Base-by-base conservation (phyloP, 345 rosid genomes). In the Pelargonium nanum region DNA sequence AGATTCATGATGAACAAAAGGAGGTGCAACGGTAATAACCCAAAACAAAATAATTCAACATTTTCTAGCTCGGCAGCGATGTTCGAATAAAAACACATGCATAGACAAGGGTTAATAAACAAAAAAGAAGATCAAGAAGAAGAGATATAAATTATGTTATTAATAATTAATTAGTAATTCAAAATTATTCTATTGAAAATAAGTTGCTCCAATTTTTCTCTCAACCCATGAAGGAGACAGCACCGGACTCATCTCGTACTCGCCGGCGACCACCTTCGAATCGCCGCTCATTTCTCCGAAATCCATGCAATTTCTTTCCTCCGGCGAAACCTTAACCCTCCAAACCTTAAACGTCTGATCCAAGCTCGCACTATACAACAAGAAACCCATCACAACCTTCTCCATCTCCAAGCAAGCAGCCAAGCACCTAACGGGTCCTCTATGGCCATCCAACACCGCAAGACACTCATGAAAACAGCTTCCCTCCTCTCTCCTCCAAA, bases 401-500 rank as follows among this genome's bases (percentile, higher is more conserved):
- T 80, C 83, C 68, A 74, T 59, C 63, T 80, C 81, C 55, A 76
- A 34, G 44, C 77, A 75, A 34, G 76, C 81, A 19, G 76, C 74
- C 59, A 80, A 58, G 58, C 85, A 83, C 58, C 71, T 61, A 2
- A 77, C 81, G 0, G 83, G 84, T 6, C 84, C 84, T 64, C 79
- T 56, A 22, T 80, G 78, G 12, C 81, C 85, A 50, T 83, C 81
- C 55, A 80, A 51, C 5, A 80, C 81, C 0, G 78, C 83, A 22
- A 83, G 23, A 54, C 83, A 83, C 26, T 77, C 85, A 63, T 78
- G 87, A 16, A 75, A 74, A 52, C 71, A 77, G 20, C 84, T 75
- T 24, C 84, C 84, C 66, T 80, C 83, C 57, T 77, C 79, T 56
- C 84, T 74, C 62, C 70, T 77, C 84, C 87, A 83, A 10, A 83